Evolutionary conservation across 805 yeast genomes (phyloP).

Genomic region (Lipomyces yamanashiensis): DNA sequence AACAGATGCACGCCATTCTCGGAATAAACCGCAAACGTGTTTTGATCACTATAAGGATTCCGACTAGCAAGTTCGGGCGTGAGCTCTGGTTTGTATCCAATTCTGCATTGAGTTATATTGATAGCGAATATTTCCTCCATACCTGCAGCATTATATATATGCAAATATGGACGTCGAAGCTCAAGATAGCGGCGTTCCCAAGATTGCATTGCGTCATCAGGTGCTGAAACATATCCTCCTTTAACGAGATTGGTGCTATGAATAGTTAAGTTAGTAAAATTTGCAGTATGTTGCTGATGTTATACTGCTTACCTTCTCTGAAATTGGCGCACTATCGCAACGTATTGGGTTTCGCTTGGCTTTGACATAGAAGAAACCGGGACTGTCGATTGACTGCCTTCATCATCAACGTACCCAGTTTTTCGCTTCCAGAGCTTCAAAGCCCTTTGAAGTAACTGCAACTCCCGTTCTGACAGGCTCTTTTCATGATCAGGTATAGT

Average conservation of each 20-base stretch:
- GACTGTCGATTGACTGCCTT: neutral
- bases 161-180: slow-evolving; percentile 34
- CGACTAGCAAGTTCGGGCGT: slow-evolving; percentile 18
- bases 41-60: neutral
- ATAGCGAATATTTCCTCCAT: slow-evolving; percentile 27
- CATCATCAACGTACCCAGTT: slow-evolving; percentile 10
- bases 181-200: slow-evolving; percentile 32
- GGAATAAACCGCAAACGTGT: slow-evolving; percentile 30
- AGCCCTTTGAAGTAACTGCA: neutral
- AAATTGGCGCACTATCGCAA: slow-evolving; percentile 32
- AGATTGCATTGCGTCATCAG: slow-evolving; percentile 29
- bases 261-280: neutral
- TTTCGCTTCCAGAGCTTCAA: slow-evolving; percentile 22
- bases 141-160: slow-evolving; percentile 16
- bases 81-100: slow-evolving; percentile 31
- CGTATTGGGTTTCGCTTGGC: slow-evolving; percentile 22
- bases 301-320: slow-evolving; percentile 13
- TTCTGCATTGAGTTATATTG: slow-evolving; percentile 28
- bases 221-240: slow-evolving; percentile 24
- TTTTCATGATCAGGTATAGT: neutral
- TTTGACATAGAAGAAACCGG: slow-evolving; percentile 11
- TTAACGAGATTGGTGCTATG: slow-evolving; percentile 14
- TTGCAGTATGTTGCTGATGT: neutral
- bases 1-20: slow-evolving; percentile 24
- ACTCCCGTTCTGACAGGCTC: slow-evolving; percentile 2